A percentile compares a stretch with the other conserved stretches of the same genome.
These are phyloP conservation scores for Elsinoe batatas DNA, from an alignment of 2,329 filamentous ascomycete species.

Conservation along the genomic window DNA sequence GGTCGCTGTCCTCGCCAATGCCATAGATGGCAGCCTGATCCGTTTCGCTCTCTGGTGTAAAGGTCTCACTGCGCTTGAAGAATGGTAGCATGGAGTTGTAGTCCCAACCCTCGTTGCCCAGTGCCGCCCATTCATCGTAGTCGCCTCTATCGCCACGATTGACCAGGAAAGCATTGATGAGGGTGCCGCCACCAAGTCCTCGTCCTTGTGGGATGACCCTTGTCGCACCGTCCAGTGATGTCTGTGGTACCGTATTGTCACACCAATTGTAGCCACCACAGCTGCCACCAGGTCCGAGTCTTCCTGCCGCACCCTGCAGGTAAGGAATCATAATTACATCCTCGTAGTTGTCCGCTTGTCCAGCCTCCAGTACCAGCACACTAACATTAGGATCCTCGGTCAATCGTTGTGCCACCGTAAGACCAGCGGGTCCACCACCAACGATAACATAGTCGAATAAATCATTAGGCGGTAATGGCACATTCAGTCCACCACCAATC, in stretches of 20 bases:
- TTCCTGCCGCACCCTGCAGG: slow-evolving; percentile 15
- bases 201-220: slow-evolving; percentile 21
- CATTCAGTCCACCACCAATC: slow-evolving; percentile 15
- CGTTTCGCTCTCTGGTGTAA: slow-evolving; percentile 24
- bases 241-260: slow-evolving; percentile 20
- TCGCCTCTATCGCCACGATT: slow-evolving; percentile 38
- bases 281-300: slow-evolving; percentile 13
- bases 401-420: slow-evolving; percentile 24
- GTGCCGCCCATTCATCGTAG: slow-evolving; percentile 47
- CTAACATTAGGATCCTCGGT: slow-evolving; percentile 22
- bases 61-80: slow-evolving; percentile 27
- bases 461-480: slow-evolving; percentile 14
- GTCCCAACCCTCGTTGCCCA: slow-evolving; percentile 51
- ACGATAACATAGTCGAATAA: slow-evolving; percentile 23
- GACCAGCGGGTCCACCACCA: slow-evolving; percentile 23
- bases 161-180: slow-evolving; percentile 26
- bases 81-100: slow-evolving; percentile 40
- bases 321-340: slow-evolving; percentile 17
- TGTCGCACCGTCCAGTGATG: slow-evolving; percentile 20
- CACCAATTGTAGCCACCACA: slow-evolving; percentile 17
- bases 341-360: slow-evolving; percentile 20
- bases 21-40: slow-evolving; percentile 28
- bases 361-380: slow-evolving; percentile 26
- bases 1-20: slow-evolving; percentile 31
- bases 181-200: slow-evolving; percentile 27